Conservation (phyloP, 108 stramenopile species). For the Chaetoceros muelleri region DNA sequence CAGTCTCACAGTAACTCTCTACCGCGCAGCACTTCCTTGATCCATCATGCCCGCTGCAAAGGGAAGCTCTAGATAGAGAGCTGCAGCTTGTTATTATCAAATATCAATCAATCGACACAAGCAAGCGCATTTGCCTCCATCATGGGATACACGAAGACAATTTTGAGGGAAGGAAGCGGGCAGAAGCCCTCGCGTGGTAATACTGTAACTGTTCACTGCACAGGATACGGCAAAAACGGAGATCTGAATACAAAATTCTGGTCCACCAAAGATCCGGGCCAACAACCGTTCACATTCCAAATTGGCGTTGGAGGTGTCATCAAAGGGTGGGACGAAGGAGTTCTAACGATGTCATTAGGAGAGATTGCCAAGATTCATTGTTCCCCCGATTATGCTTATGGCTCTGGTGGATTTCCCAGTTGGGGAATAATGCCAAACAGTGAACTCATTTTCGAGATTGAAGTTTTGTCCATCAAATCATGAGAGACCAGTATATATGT, state of each 20-base stretch:
- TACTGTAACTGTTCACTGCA: conserved; percentile 85
- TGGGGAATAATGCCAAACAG: conserved; percentile 89
- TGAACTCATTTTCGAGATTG: conserved; percentile 77
- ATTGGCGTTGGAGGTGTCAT: conserved; percentile 66
- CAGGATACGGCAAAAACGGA: conserved; percentile 83
- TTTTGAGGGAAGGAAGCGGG: conserved; percentile 52
- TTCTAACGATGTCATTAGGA: conserved; percentile 62
- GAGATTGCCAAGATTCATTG: conserved; percentile 82
- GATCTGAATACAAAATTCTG: conserved; percentile 81
- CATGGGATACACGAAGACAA: conserved; percentile 81
- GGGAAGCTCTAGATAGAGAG: too few species aligned
- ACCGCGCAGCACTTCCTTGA: too few species aligned
- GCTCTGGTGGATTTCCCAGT: conserved; percentile 69
- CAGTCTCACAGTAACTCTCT: too few species aligned
- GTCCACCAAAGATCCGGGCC: conserved; percentile 90
- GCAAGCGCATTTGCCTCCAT: too few species aligned
- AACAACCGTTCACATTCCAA: conserved; percentile 75
- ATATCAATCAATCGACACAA: too few species aligned
- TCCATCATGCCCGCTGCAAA: too few species aligned
- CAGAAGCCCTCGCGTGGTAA: conserved; percentile 54
- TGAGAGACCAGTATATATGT: too few species aligned
- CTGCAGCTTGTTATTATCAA: too few species aligned
- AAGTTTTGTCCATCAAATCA: conserved; percentile 66
- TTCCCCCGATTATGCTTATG: conserved; percentile 90
- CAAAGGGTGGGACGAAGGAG: conserved; percentile 87